A percentile compares a stretch with the other conserved stretches of the same genome.
phyloP scores from a whole-genome alignment of 2,329 filamentous ascomycete genomes.

The Phoma sp. region DNA sequence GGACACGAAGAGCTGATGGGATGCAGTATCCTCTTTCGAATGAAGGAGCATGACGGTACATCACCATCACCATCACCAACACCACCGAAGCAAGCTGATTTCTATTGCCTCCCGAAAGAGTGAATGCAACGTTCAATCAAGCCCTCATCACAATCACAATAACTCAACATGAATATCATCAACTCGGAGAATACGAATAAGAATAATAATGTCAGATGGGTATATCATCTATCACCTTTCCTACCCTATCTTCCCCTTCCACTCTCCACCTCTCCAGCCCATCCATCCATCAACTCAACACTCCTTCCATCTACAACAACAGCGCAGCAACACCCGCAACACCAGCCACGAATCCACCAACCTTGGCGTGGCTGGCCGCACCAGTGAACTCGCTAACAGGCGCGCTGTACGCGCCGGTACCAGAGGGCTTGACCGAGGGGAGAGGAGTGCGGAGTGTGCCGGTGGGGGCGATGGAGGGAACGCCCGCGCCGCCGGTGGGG shows the following conservation, averaged over 20 bases:
- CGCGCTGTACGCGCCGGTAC: constrained; percentile 31
- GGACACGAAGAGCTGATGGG: too few relatives aligned
- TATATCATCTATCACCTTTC: constrained; percentile 9
- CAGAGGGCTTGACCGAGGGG: constrained; percentile 26
- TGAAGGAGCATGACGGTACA: too few relatives aligned
- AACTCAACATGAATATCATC: too few relatives aligned
- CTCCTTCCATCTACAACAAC: constrained; percentile 41
- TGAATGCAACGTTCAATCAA: too few relatives aligned
- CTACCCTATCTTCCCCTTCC: background rate
- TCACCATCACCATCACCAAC: too few relatives aligned
- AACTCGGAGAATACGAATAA: too few relatives aligned
- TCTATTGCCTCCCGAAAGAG: too few relatives aligned
- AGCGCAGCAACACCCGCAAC: constrained; percentile 45
- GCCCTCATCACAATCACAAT: too few relatives aligned
- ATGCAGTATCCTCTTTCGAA: too few relatives aligned
- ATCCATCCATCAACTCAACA: background rate
- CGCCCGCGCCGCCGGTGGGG: constrained; percentile 28
- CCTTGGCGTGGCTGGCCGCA: constrained; percentile 39
- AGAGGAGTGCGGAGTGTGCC: constrained; percentile 19
- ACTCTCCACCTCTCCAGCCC: background rate
- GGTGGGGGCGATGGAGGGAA: constrained; percentile 24
- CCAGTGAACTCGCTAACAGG: constrained; percentile 42
- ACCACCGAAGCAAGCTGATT: too few relatives aligned
- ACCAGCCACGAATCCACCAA: constrained; percentile 44
- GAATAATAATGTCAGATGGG: background rate